Base-by-base conservation (phyloP, 768 basidiomycete genomes). In the Tylopilus rubrobrunneus region DNA sequence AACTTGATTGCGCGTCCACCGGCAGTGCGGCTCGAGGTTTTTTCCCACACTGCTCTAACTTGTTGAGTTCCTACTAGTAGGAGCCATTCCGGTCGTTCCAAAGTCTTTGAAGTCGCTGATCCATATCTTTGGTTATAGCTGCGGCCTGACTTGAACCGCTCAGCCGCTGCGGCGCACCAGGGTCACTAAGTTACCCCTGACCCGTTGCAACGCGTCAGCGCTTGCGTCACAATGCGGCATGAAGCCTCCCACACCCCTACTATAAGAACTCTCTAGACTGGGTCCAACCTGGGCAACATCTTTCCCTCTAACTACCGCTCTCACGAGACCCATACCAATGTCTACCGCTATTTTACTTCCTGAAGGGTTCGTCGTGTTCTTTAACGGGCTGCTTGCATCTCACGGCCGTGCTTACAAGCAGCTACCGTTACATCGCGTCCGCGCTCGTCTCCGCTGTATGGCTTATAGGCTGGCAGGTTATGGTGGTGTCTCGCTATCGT, bases 391-490 rank as follows among this genome's bases (percentile, higher is more conserved):
- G 15, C 5, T 23, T 27, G n/a, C 43, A 28, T 39, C 51, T 45
- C 23, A 52, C 23, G 10, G 9, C n/a, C 1, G 3, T 27, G 11
- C n/a, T 25, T 11, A 6, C 25, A n/a, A 34, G 21, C 10, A 53
- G 52, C 45, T 53, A 47, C n/a, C 37, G 52, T 21, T 53, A 53
- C 19, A 31, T 53, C 40, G 52, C 31, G 3, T 28, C 39, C 7
- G 52, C 63, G 15, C 54, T 70, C 15, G 45, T 71, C 39, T 61
- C 66, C 3, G 64, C 63, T 0, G 50, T 58, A 8, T 60, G 62
- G 51, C 23, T 73, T 21, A 60, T 65, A 3, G 41, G 40, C 11
- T 70, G 62, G 54, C 73, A 74, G 48, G 42, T 39, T 2, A 7
- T 48, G 19, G 21, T 59, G 8, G 73, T 74, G 6, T 9, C 27